phyloP scores from a whole-genome alignment of 2,329 filamentous ascomycete genomes.

The Fusarium sp. region DNA sequence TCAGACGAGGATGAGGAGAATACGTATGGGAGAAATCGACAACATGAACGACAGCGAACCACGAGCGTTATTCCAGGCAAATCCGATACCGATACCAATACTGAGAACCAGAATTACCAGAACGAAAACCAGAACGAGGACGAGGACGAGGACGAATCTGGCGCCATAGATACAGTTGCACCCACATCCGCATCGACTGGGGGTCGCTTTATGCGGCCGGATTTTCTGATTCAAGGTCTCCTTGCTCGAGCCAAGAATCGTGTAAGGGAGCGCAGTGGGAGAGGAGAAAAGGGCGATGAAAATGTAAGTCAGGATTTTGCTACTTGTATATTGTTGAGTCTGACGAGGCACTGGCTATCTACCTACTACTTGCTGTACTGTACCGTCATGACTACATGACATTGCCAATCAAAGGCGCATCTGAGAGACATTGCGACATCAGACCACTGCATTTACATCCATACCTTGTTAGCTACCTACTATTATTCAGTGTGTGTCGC shows the following conservation, averaged over 20 bases:
- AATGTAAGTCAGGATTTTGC: slow-evolving; percentile 38
- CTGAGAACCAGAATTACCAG: not conserved
- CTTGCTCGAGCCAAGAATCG: slow-evolving; percentile 41
- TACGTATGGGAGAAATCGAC: slow-evolving; percentile 14
- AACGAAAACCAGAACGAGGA: not conserved
- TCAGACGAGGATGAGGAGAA: slow-evolving; percentile 28
- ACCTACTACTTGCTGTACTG: not conserved
- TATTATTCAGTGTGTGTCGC: slow-evolving; percentile 26
- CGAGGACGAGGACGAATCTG: slow-evolving; percentile 14
- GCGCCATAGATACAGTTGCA: slow-evolving; percentile 14
- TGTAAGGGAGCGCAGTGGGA: slow-evolving; percentile 37
- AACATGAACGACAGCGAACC: slow-evolving; percentile 19
- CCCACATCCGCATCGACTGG: slow-evolving; percentile 12
- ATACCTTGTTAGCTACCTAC: slow-evolving; percentile 27
- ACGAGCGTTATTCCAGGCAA: slow-evolving; percentile 11
- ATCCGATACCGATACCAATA: not conserved
- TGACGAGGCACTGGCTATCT: slow-evolving; percentile 2
- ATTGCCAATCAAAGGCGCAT: slow-evolving; percentile 17
- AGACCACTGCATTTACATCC: slow-evolving; percentile 36
- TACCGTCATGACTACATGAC: slow-evolving; percentile 7
- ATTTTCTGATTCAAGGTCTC: slow-evolving; percentile 38
- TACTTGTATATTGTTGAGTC: not conserved
- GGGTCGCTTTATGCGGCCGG: slow-evolving; percentile 36
- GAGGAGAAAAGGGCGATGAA: slow-evolving; percentile 17
- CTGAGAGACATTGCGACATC: slow-evolving; percentile 26